phyloP scores from a whole-genome alignment of 108 stramenopile genomes.

The Nitzschia sp. region DNA sequence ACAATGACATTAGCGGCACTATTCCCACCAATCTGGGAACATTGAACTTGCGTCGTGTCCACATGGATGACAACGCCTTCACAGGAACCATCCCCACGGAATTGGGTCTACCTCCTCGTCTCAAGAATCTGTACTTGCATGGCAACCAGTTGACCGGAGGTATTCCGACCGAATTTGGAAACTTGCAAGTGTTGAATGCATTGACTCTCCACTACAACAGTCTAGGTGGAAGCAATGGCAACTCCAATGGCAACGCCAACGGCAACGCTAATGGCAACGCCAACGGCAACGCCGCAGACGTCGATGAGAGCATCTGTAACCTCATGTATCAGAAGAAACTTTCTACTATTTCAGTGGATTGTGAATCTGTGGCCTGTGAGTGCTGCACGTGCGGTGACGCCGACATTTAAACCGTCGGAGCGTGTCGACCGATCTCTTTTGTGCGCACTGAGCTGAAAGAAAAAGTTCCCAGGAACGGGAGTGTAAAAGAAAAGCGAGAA shows the following conservation, averaged over 20 bases:
- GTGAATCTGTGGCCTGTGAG: conserved; percentile 18
- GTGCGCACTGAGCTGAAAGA: neutral
- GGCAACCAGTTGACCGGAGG: conserved; percentile 49
- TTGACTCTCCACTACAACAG: conserved; percentile 39
- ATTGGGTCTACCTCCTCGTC: conserved; percentile 30
- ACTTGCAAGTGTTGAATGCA: conserved; percentile 8
- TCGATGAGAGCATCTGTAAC: conserved; percentile 29
- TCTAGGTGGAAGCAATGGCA: conserved; percentile 5
- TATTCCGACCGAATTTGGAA: conserved; percentile 43
- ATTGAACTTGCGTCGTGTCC: conserved; percentile 31
- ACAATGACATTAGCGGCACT: conserved; percentile 59
- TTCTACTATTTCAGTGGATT: conserved; percentile 24
- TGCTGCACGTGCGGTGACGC: conserved; percentile 27
- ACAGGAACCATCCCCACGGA: conserved; percentile 51
- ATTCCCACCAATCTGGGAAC: conserved; percentile 56
- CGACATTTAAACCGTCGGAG: neutral
- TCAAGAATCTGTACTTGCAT: conserved; percentile 52
- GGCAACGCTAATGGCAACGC: neutral
- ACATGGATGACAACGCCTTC: conserved; percentile 50
- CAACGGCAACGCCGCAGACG: neutral
- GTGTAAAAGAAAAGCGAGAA: neutral
- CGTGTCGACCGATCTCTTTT: neutral
- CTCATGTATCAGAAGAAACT: conserved; percentile 17
- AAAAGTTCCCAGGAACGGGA: neutral
- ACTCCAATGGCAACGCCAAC: neutral